Evolutionary conservation across 2,329 filamentous ascomycete species (phyloP).

Genomic region (Emergomyces orientalis): DNA sequence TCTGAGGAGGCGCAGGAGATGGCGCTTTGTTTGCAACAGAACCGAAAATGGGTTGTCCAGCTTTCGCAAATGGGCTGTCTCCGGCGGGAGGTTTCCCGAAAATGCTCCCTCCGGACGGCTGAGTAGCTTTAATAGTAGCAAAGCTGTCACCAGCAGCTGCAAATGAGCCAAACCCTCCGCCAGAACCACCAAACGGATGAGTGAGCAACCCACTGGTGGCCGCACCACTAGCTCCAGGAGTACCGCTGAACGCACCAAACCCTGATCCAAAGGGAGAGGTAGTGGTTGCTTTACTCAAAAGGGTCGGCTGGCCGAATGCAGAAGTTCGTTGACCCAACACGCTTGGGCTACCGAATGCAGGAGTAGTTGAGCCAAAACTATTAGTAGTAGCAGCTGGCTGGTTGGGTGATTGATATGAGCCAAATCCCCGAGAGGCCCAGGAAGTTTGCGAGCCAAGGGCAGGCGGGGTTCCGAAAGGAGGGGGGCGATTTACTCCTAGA

Average conservation of each 20-base stretch:
- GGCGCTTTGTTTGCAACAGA: not conserved
- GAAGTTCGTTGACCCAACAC: slow-evolving; percentile 23
- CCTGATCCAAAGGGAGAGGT: slow-evolving; percentile 7
- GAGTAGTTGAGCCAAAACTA: slow-evolving; percentile 25
- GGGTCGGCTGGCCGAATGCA: slow-evolving; percentile 27
- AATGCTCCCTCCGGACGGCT: slow-evolving; percentile 16
- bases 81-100: slow-evolving; percentile 20
- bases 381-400: slow-evolving; percentile 10
- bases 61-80: slow-evolving; percentile 24
- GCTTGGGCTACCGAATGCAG: slow-evolving; percentile 30
- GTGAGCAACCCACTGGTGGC: slow-evolving; percentile 11
- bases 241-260: not conserved
- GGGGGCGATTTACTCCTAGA: slow-evolving; percentile 9
- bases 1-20: slow-evolving; percentile 8
- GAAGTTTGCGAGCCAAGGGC: slow-evolving; percentile 19
- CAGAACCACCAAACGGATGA: slow-evolving; percentile 9
- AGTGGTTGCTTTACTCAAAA: slow-evolving; percentile 12
- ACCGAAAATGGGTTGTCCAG: slow-evolving; percentile 27
- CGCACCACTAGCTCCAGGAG: slow-evolving; percentile 20
- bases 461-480: slow-evolving; percentile 22
- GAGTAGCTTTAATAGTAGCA: slow-evolving; percentile 6
- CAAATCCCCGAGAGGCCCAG: slow-evolving; percentile 21
- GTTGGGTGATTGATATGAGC: slow-evolving; percentile 2
- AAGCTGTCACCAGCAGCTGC: slow-evolving; percentile 1
- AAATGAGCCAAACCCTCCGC: slow-evolving; percentile 7